These are phyloP conservation scores for Paratrimastix pyriformis DNA, from an alignment of 78 protist species.

Conservation along the genomic window DNA sequence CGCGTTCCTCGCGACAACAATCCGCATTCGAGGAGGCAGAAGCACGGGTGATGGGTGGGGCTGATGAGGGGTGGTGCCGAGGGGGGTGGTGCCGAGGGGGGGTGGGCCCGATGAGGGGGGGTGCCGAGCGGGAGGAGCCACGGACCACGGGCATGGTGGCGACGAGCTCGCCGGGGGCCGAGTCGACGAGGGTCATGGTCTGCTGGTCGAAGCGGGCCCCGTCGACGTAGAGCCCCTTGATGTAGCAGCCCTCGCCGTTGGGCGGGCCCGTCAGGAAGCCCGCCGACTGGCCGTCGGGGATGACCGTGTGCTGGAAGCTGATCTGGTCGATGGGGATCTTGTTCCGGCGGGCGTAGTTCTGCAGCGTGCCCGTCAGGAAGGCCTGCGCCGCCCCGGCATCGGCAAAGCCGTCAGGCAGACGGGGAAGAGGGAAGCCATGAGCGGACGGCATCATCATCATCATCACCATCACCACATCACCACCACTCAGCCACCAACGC, in stretches of 20 bases:
- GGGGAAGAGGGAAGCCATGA: too few relatives aligned
- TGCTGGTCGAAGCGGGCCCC: slow-evolving; percentile 38
- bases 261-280: neutral
- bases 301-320: slow-evolving; percentile 19
- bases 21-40: too few relatives aligned
- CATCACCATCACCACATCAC: too few relatives aligned
- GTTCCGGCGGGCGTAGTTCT: slow-evolving; percentile 55
- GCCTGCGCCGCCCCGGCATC: slow-evolving; percentile 53
- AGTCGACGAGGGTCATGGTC: slow-evolving; percentile 26
- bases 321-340: slow-evolving; percentile 45
- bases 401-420: neutral
- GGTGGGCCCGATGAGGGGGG: too few relatives aligned
- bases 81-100: too few relatives aligned
- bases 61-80: too few relatives aligned
- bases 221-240: slow-evolving; percentile 51
- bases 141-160: slow-evolving; percentile 39
- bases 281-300: neutral
- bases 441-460: too few relatives aligned
- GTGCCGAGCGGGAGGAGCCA: too few relatives aligned
- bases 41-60: too few relatives aligned
- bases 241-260: slow-evolving; percentile 48
- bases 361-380: slow-evolving; percentile 58
- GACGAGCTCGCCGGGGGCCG: slow-evolving; percentile 39
- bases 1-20: too few relatives aligned
- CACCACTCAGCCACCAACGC: too few relatives aligned